Percentiles rank a stretch among this genome's conserved stretches.
These are phyloP conservation scores for Paecilomyces formosus DNA, from an alignment of 2,329 filamentous ascomycete species.

Conservation along the genomic window DNA sequence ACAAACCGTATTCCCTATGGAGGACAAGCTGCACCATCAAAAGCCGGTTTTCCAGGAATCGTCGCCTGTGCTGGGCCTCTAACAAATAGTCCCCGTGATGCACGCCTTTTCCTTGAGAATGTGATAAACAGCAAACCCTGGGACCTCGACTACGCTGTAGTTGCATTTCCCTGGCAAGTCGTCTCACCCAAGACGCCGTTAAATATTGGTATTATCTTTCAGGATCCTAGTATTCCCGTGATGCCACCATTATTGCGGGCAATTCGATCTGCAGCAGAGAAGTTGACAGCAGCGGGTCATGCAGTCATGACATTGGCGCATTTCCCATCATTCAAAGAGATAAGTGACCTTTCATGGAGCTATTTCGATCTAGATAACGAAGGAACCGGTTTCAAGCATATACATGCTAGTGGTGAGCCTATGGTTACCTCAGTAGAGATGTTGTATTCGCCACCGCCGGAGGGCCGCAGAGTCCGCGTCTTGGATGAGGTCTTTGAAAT, in stretches of 20 bases:
- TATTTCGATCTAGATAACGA: neutral
- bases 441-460: neutral
- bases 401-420: neutral
- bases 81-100: constrained; percentile 16
- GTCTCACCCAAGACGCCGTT: constrained; percentile 4
- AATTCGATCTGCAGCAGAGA: neutral
- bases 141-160: constrained; percentile 14
- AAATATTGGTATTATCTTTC: constrained; percentile 8
- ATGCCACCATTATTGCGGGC: neutral
- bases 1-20: constrained; percentile 21
- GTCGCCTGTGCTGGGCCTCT: constrained; percentile 13
- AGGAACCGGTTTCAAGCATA: neutral
- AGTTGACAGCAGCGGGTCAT: neutral
- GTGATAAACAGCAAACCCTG: constrained; percentile 14
- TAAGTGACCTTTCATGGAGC: constrained; percentile 24
- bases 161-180: constrained; percentile 17
- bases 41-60: constrained; percentile 12
- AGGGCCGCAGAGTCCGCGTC: neutral
- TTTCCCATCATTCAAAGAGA: constrained; percentile 35
- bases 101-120: constrained; percentile 14
- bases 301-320: constrained; percentile 9
- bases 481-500: neutral
- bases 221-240: constrained; percentile 9
- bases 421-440: neutral
- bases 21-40: constrained; percentile 11